Percentiles rank a stretch among this genome's conserved stretches.
phyloP scores from a whole-genome alignment of 257 asterid species.

The Cordia subcordata region DNA sequence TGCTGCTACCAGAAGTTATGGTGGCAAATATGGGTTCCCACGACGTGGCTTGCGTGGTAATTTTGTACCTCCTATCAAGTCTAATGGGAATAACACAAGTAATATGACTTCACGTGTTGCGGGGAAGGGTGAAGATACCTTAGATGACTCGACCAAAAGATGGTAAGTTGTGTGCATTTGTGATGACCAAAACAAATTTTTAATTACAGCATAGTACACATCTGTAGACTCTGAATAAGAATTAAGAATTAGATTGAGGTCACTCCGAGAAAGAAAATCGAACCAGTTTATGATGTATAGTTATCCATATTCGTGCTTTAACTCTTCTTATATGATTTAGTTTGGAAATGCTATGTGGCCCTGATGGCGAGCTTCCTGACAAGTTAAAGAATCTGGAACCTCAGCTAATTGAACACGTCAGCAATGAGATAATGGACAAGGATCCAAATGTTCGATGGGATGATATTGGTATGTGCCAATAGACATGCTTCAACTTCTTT shows the following conservation, averaged over 20 bases:
- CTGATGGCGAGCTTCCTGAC: constrained; percentile 99
- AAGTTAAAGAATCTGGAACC: constrained; percentile 94
- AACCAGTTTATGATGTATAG: background rate
- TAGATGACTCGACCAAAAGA: constrained; percentile 83
- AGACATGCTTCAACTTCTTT: background rate
- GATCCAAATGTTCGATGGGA: constrained; percentile 99
- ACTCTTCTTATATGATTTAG: constrained; percentile 31
- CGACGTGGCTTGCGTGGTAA: constrained; percentile 95
- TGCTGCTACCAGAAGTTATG: constrained; percentile 55
- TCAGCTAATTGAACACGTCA: constrained; percentile 86
- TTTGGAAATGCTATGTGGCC: constrained; percentile 83
- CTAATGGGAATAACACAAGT: constrained; percentile 61
- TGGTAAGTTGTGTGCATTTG: constrained; percentile 39
- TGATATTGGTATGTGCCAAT: constrained; percentile 58
- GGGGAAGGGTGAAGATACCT: constrained; percentile 77
- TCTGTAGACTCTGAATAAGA: background rate
- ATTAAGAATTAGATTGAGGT: background rate
- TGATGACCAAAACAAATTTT: background rate
- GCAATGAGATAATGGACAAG: constrained; percentile 97
- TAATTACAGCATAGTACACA: background rate
- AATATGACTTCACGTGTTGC: constrained; percentile 57
- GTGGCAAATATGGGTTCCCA: constrained; percentile 58
- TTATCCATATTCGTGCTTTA: background rate
- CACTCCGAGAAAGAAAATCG: background rate
- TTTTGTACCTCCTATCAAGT: constrained; percentile 88